phyloP scores from a whole-genome alignment of 371 early-diverging fungal genomes.

The Rhizomucor miehei region DNA sequence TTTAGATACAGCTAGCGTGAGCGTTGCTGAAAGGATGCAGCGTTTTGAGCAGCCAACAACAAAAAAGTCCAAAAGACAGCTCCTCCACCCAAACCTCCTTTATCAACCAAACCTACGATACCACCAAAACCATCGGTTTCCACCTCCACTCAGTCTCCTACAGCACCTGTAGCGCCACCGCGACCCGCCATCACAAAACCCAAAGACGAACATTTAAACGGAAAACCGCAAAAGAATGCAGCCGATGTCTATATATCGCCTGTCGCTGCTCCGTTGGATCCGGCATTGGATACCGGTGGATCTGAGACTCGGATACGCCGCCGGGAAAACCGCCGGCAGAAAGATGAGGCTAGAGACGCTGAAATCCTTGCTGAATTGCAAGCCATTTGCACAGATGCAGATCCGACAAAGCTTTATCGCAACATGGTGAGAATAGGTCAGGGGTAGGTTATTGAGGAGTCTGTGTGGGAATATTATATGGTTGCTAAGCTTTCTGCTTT shows the following conservation, averaged over 20 bases:
- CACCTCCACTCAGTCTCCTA: slow-evolving; percentile 5
- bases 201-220: background rate
- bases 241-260: slow-evolving; percentile 18
- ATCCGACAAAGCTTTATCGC: slow-evolving; percentile 53
- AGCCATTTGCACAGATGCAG: slow-evolving; percentile 87
- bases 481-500: background rate
- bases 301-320: slow-evolving; percentile 16
- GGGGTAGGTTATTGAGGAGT: slow-evolving; percentile 4
- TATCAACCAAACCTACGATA: slow-evolving; percentile 19
- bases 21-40: slow-evolving; percentile 15
- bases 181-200: slow-evolving; percentile 16
- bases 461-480: background rate
- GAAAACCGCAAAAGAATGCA: slow-evolving; percentile 4
- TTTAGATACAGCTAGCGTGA: slow-evolving; percentile 3
- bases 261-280: slow-evolving; percentile 32
- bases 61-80: background rate
- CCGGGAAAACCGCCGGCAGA: background rate
- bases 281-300: slow-evolving; percentile 29
- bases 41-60: slow-evolving; percentile 11
- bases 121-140: slow-evolving; percentile 3
- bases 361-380: slow-evolving; percentile 82
- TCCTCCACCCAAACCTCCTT: slow-evolving; percentile 24
- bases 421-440: slow-evolving; percentile 24
- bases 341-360: slow-evolving; percentile 20
- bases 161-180: slow-evolving; percentile 2